A percentile compares a stretch with the other conserved stretches of the same genome.
Evolutionary conservation across 2,329 filamentous ascomycete species (phyloP).

Genomic region (Pseudogymnoascus sp.): DNA sequence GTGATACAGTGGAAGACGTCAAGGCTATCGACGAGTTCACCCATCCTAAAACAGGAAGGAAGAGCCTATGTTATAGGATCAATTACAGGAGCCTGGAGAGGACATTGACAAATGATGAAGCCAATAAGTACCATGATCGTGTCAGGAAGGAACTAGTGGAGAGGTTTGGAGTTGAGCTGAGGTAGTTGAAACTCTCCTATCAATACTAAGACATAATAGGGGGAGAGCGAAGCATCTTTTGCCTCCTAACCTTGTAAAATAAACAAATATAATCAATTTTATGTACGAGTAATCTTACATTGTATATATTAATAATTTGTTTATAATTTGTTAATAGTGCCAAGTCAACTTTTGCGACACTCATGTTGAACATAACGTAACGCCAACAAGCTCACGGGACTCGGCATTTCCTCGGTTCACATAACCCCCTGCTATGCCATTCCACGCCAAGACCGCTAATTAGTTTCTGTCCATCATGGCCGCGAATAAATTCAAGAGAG

Average conservation of each 20-base stretch:
- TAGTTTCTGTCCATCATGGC: constrained; percentile 6
- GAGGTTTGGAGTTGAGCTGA: constrained; percentile 71
- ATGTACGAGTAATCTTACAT: constrained; percentile 1
- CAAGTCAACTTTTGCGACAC: neutral
- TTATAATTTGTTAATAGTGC: neutral
- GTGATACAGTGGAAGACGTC: constrained; percentile 83
- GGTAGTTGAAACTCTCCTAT: constrained; percentile 35
- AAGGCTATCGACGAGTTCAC: constrained; percentile 76
- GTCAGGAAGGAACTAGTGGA: constrained; percentile 59
- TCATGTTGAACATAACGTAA: neutral
- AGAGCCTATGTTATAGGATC: constrained; percentile 85
- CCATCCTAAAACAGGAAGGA: constrained; percentile 75
- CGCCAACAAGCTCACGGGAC: neutral
- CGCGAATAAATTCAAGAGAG: neutral
- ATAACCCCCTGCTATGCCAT: constrained; percentile 3
- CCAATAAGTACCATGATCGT: constrained; percentile 65
- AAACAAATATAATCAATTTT: neutral
- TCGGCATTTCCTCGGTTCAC: constrained; percentile 7
- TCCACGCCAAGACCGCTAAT: constrained; percentile 6
- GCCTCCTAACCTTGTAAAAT: neutral
- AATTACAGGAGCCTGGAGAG: constrained; percentile 89
- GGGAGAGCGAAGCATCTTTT: neutral
- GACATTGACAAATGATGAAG: constrained; percentile 78
- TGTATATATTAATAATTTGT: constrained; percentile 3
- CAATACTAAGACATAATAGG: neutral